These are phyloP conservation scores for Talaromyces marneffei DNA, from an alignment of 2,329 filamentous ascomycete genomes.

Conservation along the genomic window DNA sequence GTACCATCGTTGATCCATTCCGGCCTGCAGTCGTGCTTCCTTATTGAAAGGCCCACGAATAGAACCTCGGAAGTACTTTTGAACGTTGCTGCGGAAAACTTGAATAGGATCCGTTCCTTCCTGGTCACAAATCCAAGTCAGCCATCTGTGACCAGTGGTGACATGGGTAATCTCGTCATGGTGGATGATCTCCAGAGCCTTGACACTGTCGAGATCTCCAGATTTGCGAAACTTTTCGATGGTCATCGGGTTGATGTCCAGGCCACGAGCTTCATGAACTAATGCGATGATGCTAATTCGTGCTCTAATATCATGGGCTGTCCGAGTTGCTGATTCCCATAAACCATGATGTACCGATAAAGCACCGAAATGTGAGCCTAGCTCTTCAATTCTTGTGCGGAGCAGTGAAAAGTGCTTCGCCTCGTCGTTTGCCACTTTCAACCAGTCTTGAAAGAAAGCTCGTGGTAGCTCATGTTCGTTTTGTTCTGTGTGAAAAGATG, in stretches of 20 bases:
- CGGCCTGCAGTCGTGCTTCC: conserved; percentile 41
- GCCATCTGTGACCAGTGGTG: conserved; percentile 44
- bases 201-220: conserved; percentile 39
- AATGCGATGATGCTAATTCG: conserved; percentile 45
- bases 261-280: conserved; percentile 45
- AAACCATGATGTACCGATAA: conserved; percentile 44
- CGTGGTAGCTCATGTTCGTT: conserved; percentile 32
- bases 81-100: conserved; percentile 42
- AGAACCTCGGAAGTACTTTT: conserved; percentile 38
- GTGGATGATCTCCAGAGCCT: conserved; percentile 40
- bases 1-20: conserved; percentile 42
- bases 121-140: conserved; percentile 44
- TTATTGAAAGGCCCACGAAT: conserved; percentile 43
- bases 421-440: conserved; percentile 46
- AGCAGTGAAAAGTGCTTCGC: conserved; percentile 46
- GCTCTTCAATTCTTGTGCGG: conserved; percentile 40
- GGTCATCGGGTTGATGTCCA: conserved; percentile 45
- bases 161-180: conserved; percentile 48
- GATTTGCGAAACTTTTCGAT: conserved; percentile 44
- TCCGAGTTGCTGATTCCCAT: conserved; percentile 41
- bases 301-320: conserved; percentile 41
- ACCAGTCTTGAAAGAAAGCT: conserved; percentile 45
- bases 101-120: conserved; percentile 42
- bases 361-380: conserved; percentile 42
- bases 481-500: conserved; percentile 36